Evolutionary conservation across 768 basidiomycete genomes (phyloP).

Genomic region (Cantharellus anzutake): DNA sequence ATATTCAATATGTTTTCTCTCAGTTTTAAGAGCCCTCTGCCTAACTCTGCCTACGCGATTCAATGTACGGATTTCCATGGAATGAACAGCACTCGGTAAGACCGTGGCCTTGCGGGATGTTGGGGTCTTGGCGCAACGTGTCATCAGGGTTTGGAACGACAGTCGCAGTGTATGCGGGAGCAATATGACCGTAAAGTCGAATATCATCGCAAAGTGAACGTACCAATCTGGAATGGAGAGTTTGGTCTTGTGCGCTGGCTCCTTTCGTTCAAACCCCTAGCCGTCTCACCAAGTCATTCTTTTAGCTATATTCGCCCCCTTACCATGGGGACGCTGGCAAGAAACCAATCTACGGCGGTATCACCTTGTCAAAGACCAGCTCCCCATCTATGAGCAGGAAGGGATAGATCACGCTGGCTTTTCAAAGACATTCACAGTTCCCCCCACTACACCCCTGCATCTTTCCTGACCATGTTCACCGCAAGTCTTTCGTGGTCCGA

Average conservation of each 20-base stretch:
- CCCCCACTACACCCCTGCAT: neutral
- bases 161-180: neutral
- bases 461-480: neutral
- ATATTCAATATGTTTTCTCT: neutral
- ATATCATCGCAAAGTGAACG: slow-evolving; percentile 14
- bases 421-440: slow-evolving; percentile 47
- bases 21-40: slow-evolving; percentile 10
- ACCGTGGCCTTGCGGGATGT: neutral
- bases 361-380: slow-evolving; percentile 51
- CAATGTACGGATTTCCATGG: slow-evolving; percentile 12
- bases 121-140: neutral
- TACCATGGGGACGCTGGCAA: slow-evolving; percentile 39
- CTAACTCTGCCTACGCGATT: slow-evolving; percentile 20
- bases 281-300: neutral
- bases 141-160: slow-evolving; percentile 4
- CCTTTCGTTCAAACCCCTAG: neutral
- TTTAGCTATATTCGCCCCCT: slow-evolving; percentile 40
- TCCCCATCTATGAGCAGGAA: slow-evolving; percentile 49
- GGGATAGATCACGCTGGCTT: slow-evolving; percentile 64
- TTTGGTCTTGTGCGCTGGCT: neutral
- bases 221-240: slow-evolving; percentile 13
- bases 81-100: neutral
- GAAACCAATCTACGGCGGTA: slow-evolving; percentile 46
- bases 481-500: slow-evolving; percentile 14
- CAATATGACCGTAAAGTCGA: slow-evolving; percentile 15